Base-by-base conservation (phyloP, 805 yeast species). In the Wickerhamiella occidentalis region DNA sequence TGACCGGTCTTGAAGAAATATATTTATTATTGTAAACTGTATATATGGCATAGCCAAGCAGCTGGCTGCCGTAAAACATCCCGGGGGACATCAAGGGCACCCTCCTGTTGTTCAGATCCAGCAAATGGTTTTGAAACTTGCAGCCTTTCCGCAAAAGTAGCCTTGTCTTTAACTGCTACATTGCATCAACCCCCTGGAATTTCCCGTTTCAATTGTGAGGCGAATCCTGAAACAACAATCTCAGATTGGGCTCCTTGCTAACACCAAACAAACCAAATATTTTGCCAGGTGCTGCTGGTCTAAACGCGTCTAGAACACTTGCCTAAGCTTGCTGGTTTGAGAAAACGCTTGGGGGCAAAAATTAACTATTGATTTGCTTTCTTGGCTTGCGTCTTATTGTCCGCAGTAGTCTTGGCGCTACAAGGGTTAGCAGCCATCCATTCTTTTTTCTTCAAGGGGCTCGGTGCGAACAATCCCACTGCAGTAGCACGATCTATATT, bases 1-100 rank as follows among this genome's bases (percentile, higher is more conserved):
- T 9, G 60, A 54, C 25, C 28, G 40, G 36, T 30, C 45, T 2
- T 49, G 21, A 38, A 25, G 17, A 13, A 19, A 3, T 11, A 37
- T 22, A 37, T 22, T 37, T 19, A 19, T 37, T 25, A 45, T 36
- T 22, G 28, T 35, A 19, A n/a, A 17, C 38, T 33, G n/a, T 33
- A 19, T 23, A 33, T 13, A 15, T 29, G 26, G 26, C 26, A 23
- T 23, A 23, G n/a, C n/a, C n/a, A n/a, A n/a, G n/a, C n/a, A n/a
- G n/a, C n/a, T n/a, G n/a, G n/a, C n/a, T n/a, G n/a, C n/a, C n/a
- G n/a, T n/a, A n/a, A n/a, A n/a, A n/a, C n/a, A n/a, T n/a, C n/a
- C n/a, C n/a, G n/a, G n/a, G n/a, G n/a, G n/a, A n/a, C n/a, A n/a
- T n/a, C n/a, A n/a, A n/a, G n/a, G n/a, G n/a, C n/a, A n/a, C n/a